Conservation (phyloP, 2,329 filamentous ascomycete species). For the Tolypocladium tundrense region DNA sequence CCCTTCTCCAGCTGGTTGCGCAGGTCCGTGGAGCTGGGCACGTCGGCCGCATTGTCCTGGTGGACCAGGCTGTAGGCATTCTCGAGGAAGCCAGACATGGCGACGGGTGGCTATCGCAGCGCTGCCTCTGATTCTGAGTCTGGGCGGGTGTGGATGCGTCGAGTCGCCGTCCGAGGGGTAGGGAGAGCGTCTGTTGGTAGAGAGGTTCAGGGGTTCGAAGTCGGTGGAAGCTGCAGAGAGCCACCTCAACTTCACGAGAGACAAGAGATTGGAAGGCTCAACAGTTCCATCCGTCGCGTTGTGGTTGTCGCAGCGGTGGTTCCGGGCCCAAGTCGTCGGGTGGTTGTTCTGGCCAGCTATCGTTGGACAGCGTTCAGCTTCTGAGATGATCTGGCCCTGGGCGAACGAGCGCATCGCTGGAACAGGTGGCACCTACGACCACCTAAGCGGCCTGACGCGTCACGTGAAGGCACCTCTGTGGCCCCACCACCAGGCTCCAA, state of each 20-base stretch:
- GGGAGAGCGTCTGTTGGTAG: not conserved
- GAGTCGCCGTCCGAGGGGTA: not conserved
- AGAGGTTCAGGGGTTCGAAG: not conserved
- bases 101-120: slow-evolving; percentile 27
- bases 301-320: slow-evolving; percentile 1
- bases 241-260: slow-evolving; percentile 14
- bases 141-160: not conserved
- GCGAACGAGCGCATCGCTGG: not conserved
- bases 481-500: not conserved
- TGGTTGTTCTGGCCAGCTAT: slow-evolving; percentile 1
- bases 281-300: slow-evolving; percentile 7
- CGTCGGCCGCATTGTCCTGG: slow-evolving; percentile 91
- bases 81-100: slow-evolving; percentile 91
- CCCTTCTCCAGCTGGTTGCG: slow-evolving; percentile 91
- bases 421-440: slow-evolving; percentile 5
- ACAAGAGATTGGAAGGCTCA: not conserved
- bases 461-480: not conserved
- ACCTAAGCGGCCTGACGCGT: not conserved
- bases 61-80: slow-evolving; percentile 94
- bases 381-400: slow-evolving; percentile 1
- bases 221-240: slow-evolving; percentile 1
- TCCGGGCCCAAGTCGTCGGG: not conserved
- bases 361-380: not conserved
- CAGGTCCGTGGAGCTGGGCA: slow-evolving; percentile 82
- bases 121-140: not conserved